Base-by-base conservation (phyloP, 2,329 filamentous ascomycete species). In the Endoconidiophora laricicola region DNA sequence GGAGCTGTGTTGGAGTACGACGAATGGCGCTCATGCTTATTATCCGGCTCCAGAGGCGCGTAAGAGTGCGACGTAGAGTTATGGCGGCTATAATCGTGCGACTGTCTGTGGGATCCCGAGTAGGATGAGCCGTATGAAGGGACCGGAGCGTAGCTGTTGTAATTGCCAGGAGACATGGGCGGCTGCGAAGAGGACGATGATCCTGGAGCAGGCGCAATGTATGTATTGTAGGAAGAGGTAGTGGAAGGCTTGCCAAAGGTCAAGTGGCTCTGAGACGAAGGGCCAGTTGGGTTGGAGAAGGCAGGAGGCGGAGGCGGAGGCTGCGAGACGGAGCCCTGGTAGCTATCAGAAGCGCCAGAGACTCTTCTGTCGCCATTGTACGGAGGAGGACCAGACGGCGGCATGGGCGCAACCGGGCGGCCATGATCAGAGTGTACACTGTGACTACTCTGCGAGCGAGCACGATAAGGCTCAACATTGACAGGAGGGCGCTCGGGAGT, bases 391-490 rank as follows among this genome's bases (percentile, higher is more conserved):
- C 29, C 24, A 14, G 44, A 46, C 14, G 43, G 44, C 18, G 38
- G 37, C 42, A 46, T 46, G 9, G 47, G 26, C 20, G 48, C 44
- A 7, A 18, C 38, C 16, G 44, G 26, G 20, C 47, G 47, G 43
- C 43, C 23, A 37, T 38, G 38, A 2, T 53, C 55, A 2, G 54
- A 55, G 62, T 12, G 61, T 38, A 71, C 64, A 56, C 72, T 76
- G 45, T 74, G 72, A 57, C 75, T 77, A 59, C 78, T 81, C 33
- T 71, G 66, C 4, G 78, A 81, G 42, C 78, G 72, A 3, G 72
- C 73, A 18, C 76, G 74, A 49, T 55, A 56, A 22, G 57, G 50
- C 2, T 56, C 54, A 23, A 44, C 24, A 33, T 33, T 33, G 29
- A 33, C 29, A 22, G 49, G 37, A 24, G 52, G 54, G n/a, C 50